phyloP scores from a whole-genome alignment of 2,329 filamentous ascomycete species.

The Aspergillus sp. region DNA sequence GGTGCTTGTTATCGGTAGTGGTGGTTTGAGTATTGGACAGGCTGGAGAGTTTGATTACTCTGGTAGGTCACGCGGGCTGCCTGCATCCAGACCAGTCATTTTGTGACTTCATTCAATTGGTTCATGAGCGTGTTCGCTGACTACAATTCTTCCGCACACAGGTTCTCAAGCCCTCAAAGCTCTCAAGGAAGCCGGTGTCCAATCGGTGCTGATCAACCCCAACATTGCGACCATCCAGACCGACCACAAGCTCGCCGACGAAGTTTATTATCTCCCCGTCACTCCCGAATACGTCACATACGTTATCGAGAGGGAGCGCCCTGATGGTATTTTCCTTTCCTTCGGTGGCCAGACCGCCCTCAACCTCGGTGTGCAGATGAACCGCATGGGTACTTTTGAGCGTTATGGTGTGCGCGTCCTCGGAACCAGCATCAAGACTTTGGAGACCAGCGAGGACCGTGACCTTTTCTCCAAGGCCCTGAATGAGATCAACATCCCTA shows the following conservation, averaged over 20 bases:
- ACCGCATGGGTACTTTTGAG: slow-evolving; percentile 92
- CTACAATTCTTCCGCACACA: slow-evolving; percentile 39
- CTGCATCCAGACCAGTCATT: no score
- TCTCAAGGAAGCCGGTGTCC: slow-evolving; percentile 88
- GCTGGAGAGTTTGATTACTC: slow-evolving; percentile 99
- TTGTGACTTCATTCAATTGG: no score
- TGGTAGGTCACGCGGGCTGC: slow-evolving; percentile 58
- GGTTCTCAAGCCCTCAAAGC: slow-evolving; percentile 96
- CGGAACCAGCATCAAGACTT: slow-evolving; percentile 88
- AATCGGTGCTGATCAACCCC: slow-evolving; percentile 92
- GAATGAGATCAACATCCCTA: slow-evolving; percentile 96
- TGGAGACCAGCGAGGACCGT: slow-evolving; percentile 93
- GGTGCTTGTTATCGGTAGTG: slow-evolving; percentile 92
- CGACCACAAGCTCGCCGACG: slow-evolving; percentile 90
- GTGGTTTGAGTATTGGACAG: slow-evolving; percentile 94
- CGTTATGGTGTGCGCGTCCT: slow-evolving; percentile 94
- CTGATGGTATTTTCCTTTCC: slow-evolving; percentile 94
- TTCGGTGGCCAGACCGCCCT: slow-evolving; percentile 97
- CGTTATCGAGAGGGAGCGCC: slow-evolving; percentile 93
- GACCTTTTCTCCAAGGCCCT: slow-evolving; percentile 94
- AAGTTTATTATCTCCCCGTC: slow-evolving; percentile 97
- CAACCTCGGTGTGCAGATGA: slow-evolving; percentile 96
- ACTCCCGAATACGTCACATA: slow-evolving; percentile 97
- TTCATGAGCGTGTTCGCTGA: slow-evolving; percentile 20
- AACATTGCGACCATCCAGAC: slow-evolving; percentile 99